Percentiles rank a stretch among this genome's conserved stretches.
These are phyloP conservation scores for Eremochloa ophiuroides DNA, from an alignment of 176 grass and related monocot genomes.

Conservation along the genomic window DNA sequence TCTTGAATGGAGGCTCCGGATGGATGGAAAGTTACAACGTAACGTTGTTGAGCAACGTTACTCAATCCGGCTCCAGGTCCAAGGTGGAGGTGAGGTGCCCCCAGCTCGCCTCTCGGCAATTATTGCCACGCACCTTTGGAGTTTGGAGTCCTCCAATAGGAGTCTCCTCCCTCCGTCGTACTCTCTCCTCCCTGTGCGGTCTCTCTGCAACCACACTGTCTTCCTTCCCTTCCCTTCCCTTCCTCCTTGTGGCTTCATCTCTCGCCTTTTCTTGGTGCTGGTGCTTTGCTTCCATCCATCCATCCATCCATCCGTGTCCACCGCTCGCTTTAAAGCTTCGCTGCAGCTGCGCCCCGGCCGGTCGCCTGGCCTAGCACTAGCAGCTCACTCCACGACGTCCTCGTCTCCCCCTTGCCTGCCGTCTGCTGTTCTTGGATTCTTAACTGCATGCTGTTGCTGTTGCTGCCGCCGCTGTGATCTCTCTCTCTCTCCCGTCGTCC, in stretches of 20 bases:
- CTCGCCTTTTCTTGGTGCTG: too few relatives aligned
- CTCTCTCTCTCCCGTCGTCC: too few relatives aligned
- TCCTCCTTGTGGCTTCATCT: too few relatives aligned
- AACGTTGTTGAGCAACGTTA: too few relatives aligned
- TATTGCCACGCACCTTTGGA: slow-evolving; percentile 49
- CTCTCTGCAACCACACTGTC: slow-evolving; percentile 43
- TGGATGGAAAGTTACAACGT: too few relatives aligned
- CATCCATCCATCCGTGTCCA: background rate
- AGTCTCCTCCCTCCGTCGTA: slow-evolving; percentile 48
- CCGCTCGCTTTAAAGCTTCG: slow-evolving; percentile 9
- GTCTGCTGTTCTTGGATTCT: slow-evolving; percentile 20
- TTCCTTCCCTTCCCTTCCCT: background rate
- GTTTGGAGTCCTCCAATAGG: slow-evolving; percentile 55
- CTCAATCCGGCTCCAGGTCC: too few relatives aligned
- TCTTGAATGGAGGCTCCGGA: too few relatives aligned
- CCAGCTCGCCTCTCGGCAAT: slow-evolving; percentile 22
- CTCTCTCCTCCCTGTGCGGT: slow-evolving; percentile 33
- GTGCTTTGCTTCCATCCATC: background rate
- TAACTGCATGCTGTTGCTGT: slow-evolving; percentile 30
- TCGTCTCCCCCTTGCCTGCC: background rate
- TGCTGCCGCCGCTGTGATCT: slow-evolving; percentile 18
- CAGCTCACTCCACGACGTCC: too few relatives aligned
- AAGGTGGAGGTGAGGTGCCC: slow-evolving; percentile 10
- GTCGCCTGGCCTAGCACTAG: too few relatives aligned
- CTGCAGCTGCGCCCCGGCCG: slow-evolving; percentile 20